Conservation (phyloP, 2,329 filamentous ascomycete species). For the Neonectria punicea region DNA sequence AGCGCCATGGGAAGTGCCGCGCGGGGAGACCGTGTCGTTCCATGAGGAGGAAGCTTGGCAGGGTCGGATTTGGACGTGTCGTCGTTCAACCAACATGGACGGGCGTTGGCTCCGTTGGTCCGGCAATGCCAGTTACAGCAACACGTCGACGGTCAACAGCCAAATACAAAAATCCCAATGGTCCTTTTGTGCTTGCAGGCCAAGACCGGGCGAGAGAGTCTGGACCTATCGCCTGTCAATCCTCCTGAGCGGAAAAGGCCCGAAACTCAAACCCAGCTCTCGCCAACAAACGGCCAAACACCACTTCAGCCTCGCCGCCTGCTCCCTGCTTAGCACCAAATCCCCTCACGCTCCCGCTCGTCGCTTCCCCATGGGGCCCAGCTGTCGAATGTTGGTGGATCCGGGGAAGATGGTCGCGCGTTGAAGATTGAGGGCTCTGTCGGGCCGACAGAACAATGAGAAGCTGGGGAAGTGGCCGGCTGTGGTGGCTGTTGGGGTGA, state of each 20-base stretch:
- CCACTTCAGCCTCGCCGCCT: not conserved
- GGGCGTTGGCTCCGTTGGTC: conserved; percentile 4
- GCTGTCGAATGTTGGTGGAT: not conserved
- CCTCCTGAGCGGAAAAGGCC: conserved; percentile 5
- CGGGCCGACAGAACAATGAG: conserved; percentile 1
- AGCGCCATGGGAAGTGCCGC: not conserved
- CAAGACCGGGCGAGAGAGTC: not conserved
- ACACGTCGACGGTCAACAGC: too few species aligned
- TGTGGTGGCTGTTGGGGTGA: not conserved
- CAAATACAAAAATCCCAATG: too few species aligned
- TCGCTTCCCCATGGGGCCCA: not conserved
- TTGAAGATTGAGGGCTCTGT: not conserved
- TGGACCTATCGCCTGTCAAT: not conserved
- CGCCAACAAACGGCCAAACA: not conserved
- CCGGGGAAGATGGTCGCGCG: not conserved
- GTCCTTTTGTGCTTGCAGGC: too few species aligned
- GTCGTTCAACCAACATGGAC: too few species aligned
- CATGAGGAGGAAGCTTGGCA: not conserved
- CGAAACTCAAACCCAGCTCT: conserved; percentile 7
- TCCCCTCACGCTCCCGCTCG: not conserved
- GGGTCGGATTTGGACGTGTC: not conserved
- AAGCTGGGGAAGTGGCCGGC: not conserved
- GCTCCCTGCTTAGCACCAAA: not conserved
- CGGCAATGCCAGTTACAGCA: not conserved
- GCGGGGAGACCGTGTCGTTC: not conserved